These are phyloP conservation scores for Trichophyton benhamiae DNA, from an alignment of 2,329 filamentous ascomycete species.

Conservation along the genomic window DNA sequence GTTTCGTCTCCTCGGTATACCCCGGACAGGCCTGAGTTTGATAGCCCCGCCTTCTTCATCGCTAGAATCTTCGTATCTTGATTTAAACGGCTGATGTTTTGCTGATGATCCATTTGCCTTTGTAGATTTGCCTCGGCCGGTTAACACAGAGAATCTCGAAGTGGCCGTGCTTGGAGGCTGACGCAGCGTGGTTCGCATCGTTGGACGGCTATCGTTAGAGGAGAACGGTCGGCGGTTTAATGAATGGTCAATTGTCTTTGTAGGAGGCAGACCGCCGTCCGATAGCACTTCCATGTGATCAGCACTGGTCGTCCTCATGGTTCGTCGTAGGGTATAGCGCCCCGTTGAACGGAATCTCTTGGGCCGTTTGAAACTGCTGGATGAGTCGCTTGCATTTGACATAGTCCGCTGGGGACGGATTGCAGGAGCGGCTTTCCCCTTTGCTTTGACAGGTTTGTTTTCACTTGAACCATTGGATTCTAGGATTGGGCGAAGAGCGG, in stretches of 20 bases:
- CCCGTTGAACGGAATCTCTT: slow-evolving; percentile 37
- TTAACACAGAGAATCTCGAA: slow-evolving; percentile 29
- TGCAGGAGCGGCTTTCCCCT: neutral
- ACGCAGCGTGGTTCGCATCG: slow-evolving; percentile 38
- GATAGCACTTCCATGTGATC: slow-evolving; percentile 18
- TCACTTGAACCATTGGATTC: neutral
- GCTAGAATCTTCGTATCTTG: slow-evolving; percentile 59
- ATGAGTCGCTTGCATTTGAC: slow-evolving; percentile 54
- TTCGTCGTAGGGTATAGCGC: slow-evolving; percentile 53
- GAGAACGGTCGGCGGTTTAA: slow-evolving; percentile 26
- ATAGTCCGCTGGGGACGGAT: slow-evolving; percentile 38
- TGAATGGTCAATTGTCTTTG: neutral
- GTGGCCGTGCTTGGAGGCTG: slow-evolving; percentile 30
- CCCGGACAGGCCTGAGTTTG: slow-evolving; percentile 43
- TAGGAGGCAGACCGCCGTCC: neutral
- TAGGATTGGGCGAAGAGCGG: neutral
- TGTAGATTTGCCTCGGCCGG: slow-evolving; percentile 26
- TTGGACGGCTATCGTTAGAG: slow-evolving; percentile 30
- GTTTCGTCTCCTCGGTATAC: slow-evolving; percentile 47
- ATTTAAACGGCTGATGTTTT: slow-evolving; percentile 29
- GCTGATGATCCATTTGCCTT: slow-evolving; percentile 19
- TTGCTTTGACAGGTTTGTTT: neutral
- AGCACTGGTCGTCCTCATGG: slow-evolving; percentile 49
- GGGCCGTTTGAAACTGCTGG: slow-evolving; percentile 66
- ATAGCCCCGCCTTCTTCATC: slow-evolving; percentile 50